These are phyloP conservation scores for Silene conica DNA, from an alignment of 148 eudicot genomes.

Conservation along the genomic window DNA sequence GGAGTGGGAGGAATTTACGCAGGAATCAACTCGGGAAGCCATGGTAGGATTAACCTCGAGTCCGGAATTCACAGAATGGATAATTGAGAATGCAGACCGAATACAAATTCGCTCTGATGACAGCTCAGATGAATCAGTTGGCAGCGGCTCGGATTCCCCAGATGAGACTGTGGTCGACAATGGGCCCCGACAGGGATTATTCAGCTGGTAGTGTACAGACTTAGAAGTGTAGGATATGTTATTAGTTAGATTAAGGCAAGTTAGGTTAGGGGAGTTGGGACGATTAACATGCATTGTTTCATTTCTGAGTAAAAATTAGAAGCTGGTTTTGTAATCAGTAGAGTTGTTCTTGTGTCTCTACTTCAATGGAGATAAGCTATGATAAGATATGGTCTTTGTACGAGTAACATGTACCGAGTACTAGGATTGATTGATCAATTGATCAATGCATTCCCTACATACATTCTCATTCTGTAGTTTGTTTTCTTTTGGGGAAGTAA, in stretches of 20 bases:
- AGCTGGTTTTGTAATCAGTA: neutral
- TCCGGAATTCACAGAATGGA: constrained; percentile 74
- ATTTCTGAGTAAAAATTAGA: neutral
- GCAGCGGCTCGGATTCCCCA: constrained; percentile 69
- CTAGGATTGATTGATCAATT: too few species aligned
- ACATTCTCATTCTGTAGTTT: too few species aligned
- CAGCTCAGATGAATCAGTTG: constrained; percentile 43
- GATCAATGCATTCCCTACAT: too few species aligned
- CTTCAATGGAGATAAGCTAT: too few species aligned
- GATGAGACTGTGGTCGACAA: constrained; percentile 40
- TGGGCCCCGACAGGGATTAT: constrained; percentile 26
- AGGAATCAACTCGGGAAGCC: constrained; percentile 58
- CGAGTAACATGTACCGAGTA: too few species aligned
- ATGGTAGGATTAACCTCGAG: constrained; percentile 53
- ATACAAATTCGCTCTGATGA: constrained; percentile 51
- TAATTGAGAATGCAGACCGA: constrained; percentile 52
- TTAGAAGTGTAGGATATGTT: neutral
- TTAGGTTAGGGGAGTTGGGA: neutral
- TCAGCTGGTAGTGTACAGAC: constrained; percentile 21
- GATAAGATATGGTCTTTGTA: too few species aligned
- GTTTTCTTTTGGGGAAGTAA: too few species aligned
- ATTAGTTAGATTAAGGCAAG: neutral
- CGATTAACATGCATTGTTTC: neutral
- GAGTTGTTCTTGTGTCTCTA: too few species aligned
- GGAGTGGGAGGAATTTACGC: constrained; percentile 64